A percentile compares a stretch with the other conserved stretches of the same genome.
Conservation (phyloP, 2,329 filamentous ascomycete species). For the Paracamarosporium sp. region DNA sequence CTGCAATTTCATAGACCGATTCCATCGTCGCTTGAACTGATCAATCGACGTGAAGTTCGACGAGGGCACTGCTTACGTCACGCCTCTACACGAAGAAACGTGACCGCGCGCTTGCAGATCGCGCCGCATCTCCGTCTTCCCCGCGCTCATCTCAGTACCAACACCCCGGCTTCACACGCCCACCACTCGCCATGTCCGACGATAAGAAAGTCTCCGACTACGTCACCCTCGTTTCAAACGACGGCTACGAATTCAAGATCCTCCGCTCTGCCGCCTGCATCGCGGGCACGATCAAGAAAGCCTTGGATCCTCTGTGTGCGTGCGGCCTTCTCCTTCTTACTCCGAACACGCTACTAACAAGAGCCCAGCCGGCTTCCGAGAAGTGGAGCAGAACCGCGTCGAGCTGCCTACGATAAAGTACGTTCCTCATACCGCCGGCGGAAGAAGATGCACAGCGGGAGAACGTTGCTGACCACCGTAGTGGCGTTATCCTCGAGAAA, state of each 20-base stretch:
- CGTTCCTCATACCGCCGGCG: conserved; percentile 12
- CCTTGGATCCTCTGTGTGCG: conserved; percentile 74
- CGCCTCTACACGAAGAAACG: conserved; percentile 28
- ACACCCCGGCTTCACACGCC: background rate
- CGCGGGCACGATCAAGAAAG: conserved; percentile 75
- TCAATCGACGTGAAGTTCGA: background rate
- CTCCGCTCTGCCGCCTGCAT: conserved; percentile 73
- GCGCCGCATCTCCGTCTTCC: conserved; percentile 13
- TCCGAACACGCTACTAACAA: background rate
- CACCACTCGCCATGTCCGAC: conserved; percentile 26
- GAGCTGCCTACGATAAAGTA: conserved; percentile 78
- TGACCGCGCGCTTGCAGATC: conserved; percentile 26
- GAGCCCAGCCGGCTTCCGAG: conserved; percentile 66
- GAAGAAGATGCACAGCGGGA: background rate
- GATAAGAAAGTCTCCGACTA: conserved; percentile 63
- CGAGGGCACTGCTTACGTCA: background rate
- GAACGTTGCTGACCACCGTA: conserved; percentile 39
- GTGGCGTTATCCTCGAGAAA: conserved; percentile 77
- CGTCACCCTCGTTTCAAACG: conserved; percentile 76
- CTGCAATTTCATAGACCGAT: too few species aligned
- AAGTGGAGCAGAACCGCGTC: conserved; percentile 70
- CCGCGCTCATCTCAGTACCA: background rate
- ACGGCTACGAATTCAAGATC: conserved; percentile 79
- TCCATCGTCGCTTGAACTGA: background rate
- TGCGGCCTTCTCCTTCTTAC: background rate